Base-by-base conservation (phyloP, 371 early-diverging fungal species). In the Mortierella sp. region DNA sequence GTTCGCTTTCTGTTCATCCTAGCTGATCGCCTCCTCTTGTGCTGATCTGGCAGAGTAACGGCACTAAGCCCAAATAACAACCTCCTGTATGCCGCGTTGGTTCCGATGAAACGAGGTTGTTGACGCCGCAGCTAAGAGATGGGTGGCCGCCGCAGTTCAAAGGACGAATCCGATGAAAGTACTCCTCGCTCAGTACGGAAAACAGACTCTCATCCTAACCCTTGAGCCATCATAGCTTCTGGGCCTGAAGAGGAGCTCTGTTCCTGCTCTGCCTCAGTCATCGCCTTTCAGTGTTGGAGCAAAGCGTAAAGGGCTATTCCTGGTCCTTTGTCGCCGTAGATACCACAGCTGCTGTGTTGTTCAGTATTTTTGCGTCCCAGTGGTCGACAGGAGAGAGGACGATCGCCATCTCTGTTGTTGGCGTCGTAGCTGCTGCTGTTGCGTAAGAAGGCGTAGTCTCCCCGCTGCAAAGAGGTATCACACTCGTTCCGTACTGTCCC, bases 151-250 rank as follows among this genome's bases (percentile, higher is more conserved):
- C 16, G 34, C 63, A 60, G 63, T 58, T 58, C 28, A 31, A 28
- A 19, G 16, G 11, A 19, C 16, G 65, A 31, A 9, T 65, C 38
- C 34, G 65, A 65, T 63, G 65, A 21, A 65, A 6, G 11, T 10
- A 28, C 63, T 7, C 19, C 63, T 19, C 63, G 19, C 38, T 34
- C 38, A 38, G 38, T 38, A 38, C 24, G 3, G 1, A 34, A 11
- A 3, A 3, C 10, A 68, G 42, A 16, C 21, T 34, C 21, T 21
- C 68, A 68, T 68, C 68, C 68, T 68, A 38, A 42, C 21, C 42
- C 68, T 50, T 68, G 44, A 9, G 24, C 68, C 68, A 68, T 38
- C 68, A 68, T 68, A 68, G 68, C 44, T 38, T 42, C 44, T 3
- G 50, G 44, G 7, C 3, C 42, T 68, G 68, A 42, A 24, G 68